These are phyloP conservation scores for Penicillium diatomitis DNA, from an alignment of 495 filamentous ascomycete genomes.

Conservation along the genomic window DNA sequence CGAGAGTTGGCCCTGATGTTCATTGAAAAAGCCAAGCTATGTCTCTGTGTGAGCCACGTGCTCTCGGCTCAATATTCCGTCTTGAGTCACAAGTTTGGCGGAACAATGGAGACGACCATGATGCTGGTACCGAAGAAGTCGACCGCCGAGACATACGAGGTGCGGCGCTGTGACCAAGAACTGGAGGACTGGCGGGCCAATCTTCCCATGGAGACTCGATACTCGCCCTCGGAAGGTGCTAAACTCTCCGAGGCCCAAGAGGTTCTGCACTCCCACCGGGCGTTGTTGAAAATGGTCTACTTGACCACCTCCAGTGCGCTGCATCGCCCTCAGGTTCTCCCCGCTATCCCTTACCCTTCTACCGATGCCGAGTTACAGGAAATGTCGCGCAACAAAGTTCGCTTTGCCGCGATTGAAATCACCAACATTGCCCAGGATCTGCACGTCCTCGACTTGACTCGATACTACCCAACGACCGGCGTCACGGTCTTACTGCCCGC, in stretches of 20 bases:
- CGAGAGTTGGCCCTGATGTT: conserved; percentile 73
- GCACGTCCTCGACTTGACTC: conserved; percentile 57
- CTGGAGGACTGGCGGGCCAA: conserved; percentile 61
- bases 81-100: conserved; percentile 66
- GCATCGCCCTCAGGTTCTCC: conserved; percentile 79
- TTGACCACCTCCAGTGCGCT: conserved; percentile 79
- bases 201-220: conserved; percentile 59
- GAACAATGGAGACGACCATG: conserved; percentile 70
- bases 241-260: conserved; percentile 42
- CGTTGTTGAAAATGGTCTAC: conserved; percentile 81
- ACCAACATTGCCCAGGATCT: conserved; percentile 68
- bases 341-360: conserved; percentile 54
- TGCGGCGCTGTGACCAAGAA: conserved; percentile 63
- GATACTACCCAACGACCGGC: conserved; percentile 75
- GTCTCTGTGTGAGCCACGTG: conserved; percentile 74
- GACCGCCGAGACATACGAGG: conserved; percentile 63
- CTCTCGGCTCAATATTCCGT: conserved; percentile 84
- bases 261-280: conserved; percentile 62
- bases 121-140: conserved; percentile 85
- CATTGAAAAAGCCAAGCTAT: conserved; percentile 86
- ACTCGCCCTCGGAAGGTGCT: conserved; percentile 35
- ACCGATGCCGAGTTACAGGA: conserved; percentile 57
- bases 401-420: conserved; percentile 69
- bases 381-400: conserved; percentile 68
- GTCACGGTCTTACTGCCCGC: conserved; percentile 84